phyloP scores from a whole-genome alignment of 768 basidiomycete genomes.

The Lactarius indigo region DNA sequence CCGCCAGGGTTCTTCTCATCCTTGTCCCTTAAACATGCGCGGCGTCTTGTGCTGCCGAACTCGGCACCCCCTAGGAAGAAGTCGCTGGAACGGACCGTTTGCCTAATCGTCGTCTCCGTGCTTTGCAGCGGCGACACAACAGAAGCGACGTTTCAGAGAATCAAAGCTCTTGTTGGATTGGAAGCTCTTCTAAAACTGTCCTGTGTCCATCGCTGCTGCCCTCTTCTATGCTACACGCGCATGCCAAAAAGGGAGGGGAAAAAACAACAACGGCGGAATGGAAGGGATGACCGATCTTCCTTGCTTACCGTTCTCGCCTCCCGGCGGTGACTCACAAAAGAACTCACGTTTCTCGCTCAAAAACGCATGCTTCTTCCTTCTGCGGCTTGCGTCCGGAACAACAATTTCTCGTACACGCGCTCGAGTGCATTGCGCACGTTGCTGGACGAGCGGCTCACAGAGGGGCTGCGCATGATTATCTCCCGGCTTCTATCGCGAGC shows the following conservation, averaged over 20 bases:
- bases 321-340: background rate
- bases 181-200: background rate
- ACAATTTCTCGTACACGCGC: background rate
- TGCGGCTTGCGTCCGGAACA: background rate
- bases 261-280: background rate
- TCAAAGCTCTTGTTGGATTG: background rate
- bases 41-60: background rate
- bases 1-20: background rate
- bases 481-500: background rate
- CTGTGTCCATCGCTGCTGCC: background rate
- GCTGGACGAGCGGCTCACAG: background rate
- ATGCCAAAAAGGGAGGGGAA: background rate
- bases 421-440: slow-evolving; percentile 7
- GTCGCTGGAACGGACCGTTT: background rate
- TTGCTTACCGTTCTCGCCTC: background rate
- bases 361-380: background rate
- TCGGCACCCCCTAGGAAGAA: background rate
- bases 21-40: background rate
- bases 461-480: slow-evolving; percentile 13
- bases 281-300: background rate
- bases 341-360: background rate
- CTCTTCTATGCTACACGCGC: background rate
- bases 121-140: background rate
- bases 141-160: background rate
- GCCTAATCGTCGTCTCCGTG: background rate